phyloP scores from a whole-genome alignment of 139 green algal species.

The Pycnococcus provasolii region DNA sequence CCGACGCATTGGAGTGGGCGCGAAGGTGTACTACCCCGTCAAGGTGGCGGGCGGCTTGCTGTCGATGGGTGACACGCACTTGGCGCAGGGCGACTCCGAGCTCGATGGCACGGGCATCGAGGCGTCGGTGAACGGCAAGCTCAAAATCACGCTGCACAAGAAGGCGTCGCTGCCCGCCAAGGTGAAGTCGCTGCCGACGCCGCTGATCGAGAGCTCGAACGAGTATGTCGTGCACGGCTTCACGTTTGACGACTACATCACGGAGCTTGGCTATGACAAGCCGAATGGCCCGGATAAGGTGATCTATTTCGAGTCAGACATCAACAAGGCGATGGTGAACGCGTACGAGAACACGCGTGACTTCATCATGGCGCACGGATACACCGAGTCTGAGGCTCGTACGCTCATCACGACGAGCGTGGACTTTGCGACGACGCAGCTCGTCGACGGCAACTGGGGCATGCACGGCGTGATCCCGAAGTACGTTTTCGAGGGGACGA shows the following conservation, averaged over 20 bases:
- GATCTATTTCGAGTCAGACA: conserved; percentile 20
- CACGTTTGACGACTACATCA: conserved; percentile 49
- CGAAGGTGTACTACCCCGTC: conserved; percentile 53
- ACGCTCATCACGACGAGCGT: conserved; percentile 46
- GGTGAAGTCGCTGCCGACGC: conserved; percentile 32
- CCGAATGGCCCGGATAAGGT: conserved; percentile 16
- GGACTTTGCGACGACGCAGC: conserved; percentile 49
- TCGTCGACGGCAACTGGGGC: conserved; percentile 57
- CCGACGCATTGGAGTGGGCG: conserved; percentile 41
- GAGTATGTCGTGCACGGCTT: conserved; percentile 53
- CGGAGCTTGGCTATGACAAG: conserved; percentile 31
- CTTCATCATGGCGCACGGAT: conserved; percentile 44
- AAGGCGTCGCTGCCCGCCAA: background rate
- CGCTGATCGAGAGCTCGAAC: conserved; percentile 41
- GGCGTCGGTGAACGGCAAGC: conserved; percentile 48
- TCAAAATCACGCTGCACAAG: conserved; percentile 56
- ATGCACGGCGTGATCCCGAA: conserved; percentile 47
- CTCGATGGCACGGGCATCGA: conserved; percentile 55
- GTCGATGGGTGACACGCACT: conserved; percentile 52
- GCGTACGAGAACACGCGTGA: conserved; percentile 47
- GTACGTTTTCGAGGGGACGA: conserved; percentile 27
- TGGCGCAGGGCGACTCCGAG: conserved; percentile 50
- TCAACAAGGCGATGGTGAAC: conserved; percentile 36
- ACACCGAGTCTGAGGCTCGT: conserved; percentile 51
- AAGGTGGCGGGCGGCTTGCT: conserved; percentile 46